phyloP scores from a whole-genome alignment of 371 early-diverging fungal species.

The Sporodiniella umbellata region DNA sequence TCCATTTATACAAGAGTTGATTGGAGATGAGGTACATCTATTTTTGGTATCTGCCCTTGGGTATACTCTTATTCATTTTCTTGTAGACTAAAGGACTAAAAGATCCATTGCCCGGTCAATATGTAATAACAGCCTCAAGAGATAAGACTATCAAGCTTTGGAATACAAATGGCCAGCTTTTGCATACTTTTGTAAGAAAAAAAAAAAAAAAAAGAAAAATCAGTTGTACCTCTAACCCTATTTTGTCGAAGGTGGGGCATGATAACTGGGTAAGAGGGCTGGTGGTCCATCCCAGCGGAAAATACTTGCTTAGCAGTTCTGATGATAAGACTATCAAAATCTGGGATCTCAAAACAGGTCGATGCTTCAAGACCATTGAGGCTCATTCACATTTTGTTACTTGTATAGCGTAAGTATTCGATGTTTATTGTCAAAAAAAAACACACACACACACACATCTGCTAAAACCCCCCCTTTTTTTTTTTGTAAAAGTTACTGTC shows the following conservation, averaged over 20 bases:
- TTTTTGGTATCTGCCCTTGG: too few species aligned
- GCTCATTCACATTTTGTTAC: slow-evolving; percentile 92
- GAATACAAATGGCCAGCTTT: slow-evolving; percentile 75
- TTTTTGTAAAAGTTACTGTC: slow-evolving; percentile 30
- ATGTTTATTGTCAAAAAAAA: slow-evolving; percentile 13
- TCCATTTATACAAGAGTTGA: slow-evolving; percentile 64
- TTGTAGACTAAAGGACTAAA: slow-evolving; percentile 23
- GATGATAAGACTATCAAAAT: slow-evolving; percentile 87
- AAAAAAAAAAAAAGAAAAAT: not conserved
- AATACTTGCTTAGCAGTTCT: slow-evolving; percentile 73
- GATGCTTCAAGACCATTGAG: slow-evolving; percentile 76
- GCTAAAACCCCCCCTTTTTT: too few species aligned
- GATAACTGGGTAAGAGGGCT: slow-evolving; percentile 94
- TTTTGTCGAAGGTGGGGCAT: slow-evolving; percentile 85
- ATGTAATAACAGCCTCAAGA: slow-evolving; percentile 79
- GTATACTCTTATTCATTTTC: too few species aligned
- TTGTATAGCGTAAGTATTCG: slow-evolving; percentile 61
- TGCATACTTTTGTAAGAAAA: slow-evolving; percentile 64
- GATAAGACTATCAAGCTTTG: slow-evolving; percentile 90
- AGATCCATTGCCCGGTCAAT: slow-evolving; percentile 58
- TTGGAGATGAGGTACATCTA: slow-evolving; percentile 67
- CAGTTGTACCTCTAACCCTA: too few species aligned
- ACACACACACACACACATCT: too few species aligned
- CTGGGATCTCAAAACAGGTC: slow-evolving; percentile 87
- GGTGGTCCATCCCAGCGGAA: slow-evolving; percentile 78